Conservation (phyloP, 106 monocot species). For the Hemerocallis citrina region DNA sequence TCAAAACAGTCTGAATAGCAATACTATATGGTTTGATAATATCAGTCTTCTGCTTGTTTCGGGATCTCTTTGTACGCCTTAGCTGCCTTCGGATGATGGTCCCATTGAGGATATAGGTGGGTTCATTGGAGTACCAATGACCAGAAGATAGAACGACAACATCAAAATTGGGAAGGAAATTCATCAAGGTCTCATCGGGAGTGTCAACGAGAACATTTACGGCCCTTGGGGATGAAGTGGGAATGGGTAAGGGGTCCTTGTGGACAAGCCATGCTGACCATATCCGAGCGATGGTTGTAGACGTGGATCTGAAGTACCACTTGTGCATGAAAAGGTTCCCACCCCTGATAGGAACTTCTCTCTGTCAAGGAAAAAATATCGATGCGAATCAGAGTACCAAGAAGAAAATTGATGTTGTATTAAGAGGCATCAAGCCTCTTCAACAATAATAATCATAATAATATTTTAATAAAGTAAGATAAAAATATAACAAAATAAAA, state of each 20-base stretch:
- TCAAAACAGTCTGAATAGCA: no score
- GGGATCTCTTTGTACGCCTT: slow-evolving; percentile 18
- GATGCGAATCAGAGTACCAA: background rate
- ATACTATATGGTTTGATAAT: no score
- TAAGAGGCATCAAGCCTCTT: no score
- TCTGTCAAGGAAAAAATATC: slow-evolving; percentile 6
- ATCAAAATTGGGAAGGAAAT: slow-evolving; percentile 40
- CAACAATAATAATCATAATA: background rate
- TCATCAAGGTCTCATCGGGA: slow-evolving; percentile 39
- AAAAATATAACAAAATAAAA: no score
- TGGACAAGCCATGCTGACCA: slow-evolving; percentile 67
- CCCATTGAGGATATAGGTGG: slow-evolving; percentile 29
- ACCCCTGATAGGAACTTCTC: slow-evolving; percentile 18
- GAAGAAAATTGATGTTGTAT: background rate
- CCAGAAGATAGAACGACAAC: slow-evolving; percentile 48
- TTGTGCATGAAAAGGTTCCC: slow-evolving; percentile 15
- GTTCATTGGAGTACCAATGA: slow-evolving; percentile 54
- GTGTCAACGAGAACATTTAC: slow-evolving; percentile 38
- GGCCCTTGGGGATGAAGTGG: slow-evolving; percentile 18
- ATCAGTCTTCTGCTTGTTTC: slow-evolving; percentile 3
- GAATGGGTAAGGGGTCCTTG: slow-evolving; percentile 6
- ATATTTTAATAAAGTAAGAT: no score
- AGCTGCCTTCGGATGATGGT: slow-evolving; percentile 31
- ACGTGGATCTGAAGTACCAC: slow-evolving; percentile 25
- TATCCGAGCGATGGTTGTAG: slow-evolving; percentile 39